Base-by-base conservation (phyloP, 2,329 filamentous ascomycete genomes). In the Botrytis sinoallii region DNA sequence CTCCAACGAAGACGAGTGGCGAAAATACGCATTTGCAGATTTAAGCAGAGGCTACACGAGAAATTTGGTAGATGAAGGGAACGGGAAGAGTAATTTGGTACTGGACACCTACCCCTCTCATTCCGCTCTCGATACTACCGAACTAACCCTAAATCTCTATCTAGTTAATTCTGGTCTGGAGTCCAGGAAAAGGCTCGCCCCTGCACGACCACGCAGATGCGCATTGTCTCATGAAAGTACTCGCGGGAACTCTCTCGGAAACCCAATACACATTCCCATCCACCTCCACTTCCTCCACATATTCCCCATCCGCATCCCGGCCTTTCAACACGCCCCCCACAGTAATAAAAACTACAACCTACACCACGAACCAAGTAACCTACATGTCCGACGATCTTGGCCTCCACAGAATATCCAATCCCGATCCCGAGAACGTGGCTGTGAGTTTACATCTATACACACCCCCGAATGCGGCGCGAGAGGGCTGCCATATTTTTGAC, bases 371-470 rank as follows among this genome's bases (percentile, higher is more conserved):
- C 77, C 85, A 92, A 75, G 93, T 97, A 57, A 91, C 93, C 14
- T 97, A 97, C 83, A 97, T 98, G 91, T 92, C 93, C 57, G 95
- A 97, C 81, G 89, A 94, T 84, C 89, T 97, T 42, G 95, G 95
- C 32, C 86, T 98, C 60, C 95, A 98, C 83, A 90, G 91, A 71
- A 91, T 97, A 74, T 89, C 88, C 77, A 97, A 97, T 82, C 88
- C 89, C 40, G 90, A 92, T 77, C 83, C 85, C 66, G 86, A 88
- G 79, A 89, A 93, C 81, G 90, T 92, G 80, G 95, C 94, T 77
- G 91, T 97, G 67, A 97, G 94, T 73, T 84, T 98, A 76, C 95
- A 98, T 83, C 84, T 97, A 75, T 96, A 96, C 81, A 95, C 93
- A 22, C 95, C 95, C 52, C 95, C 95, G 4, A 97, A 97, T 79